Evolutionary conservation across 73 alveolate genomes (phyloP).

Genomic region (Tetrahymena thermophila): DNA sequence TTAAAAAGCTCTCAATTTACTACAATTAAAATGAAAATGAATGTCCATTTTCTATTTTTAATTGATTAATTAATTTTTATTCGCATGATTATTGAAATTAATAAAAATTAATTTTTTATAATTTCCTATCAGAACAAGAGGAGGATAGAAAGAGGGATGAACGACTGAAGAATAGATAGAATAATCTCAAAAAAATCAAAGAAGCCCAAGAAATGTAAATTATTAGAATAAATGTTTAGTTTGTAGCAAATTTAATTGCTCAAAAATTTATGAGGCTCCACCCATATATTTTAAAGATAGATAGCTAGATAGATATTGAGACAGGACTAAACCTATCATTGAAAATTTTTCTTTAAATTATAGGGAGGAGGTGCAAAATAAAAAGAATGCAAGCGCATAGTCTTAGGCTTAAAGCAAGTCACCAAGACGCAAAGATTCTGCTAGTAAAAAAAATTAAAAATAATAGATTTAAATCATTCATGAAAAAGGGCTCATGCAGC

Average conservation of each 20-base stretch:
- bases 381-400: background rate
- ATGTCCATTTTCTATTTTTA: background rate
- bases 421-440: background rate
- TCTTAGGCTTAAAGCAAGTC: background rate
- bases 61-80: background rate
- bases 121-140: background rate
- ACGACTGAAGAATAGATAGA: background rate
- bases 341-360: background rate
- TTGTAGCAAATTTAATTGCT: background rate
- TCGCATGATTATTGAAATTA: background rate
- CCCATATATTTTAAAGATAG: background rate
- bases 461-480: background rate
- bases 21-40: background rate
- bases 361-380: background rate
- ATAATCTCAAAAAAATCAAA: background rate
- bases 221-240: background rate
- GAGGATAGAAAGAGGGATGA: slow-evolving; percentile 2
- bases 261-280: background rate
- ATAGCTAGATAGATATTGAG: background rate
- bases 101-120: background rate
- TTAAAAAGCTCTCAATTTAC: background rate
- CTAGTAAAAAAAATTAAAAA: background rate
- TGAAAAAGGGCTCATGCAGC: background rate
- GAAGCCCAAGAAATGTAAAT: background rate
- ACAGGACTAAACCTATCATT: background rate